phyloP scores from a whole-genome alignment of 352 stramenopile genomes.

The Phytophthora citricola region DNA sequence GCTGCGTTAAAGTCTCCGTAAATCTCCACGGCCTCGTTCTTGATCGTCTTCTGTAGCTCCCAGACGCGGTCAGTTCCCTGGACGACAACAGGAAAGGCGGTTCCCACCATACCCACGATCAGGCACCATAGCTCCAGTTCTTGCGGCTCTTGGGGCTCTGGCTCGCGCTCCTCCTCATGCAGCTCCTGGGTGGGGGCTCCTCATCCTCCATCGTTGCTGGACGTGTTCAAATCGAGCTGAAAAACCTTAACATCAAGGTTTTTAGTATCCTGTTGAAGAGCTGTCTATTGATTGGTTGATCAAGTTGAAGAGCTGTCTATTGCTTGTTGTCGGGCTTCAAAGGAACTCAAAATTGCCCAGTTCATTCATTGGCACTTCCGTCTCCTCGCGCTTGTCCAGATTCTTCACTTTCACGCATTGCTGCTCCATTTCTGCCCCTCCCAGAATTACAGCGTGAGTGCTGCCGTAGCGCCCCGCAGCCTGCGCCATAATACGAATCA shows the following conservation, averaged over 20 bases:
- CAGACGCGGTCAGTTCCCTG: conserved; percentile 27
- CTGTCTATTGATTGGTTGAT: too few relatives aligned
- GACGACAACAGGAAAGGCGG: conserved; percentile 30
- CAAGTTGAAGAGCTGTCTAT: too few relatives aligned
- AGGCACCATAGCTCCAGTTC: conserved; percentile 34
- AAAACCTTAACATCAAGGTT: conserved; percentile 7
- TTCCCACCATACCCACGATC: conserved; percentile 38
- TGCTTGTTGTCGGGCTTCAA: not conserved
- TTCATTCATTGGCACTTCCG: conserved; percentile 44
- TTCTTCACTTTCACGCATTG: conserved; percentile 83
- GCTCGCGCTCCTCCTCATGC: conserved; percentile 5
- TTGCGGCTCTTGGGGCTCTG: conserved; percentile 9
- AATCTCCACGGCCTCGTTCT: conserved; percentile 36
- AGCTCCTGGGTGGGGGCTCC: conserved; percentile 8
- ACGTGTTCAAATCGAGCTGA: conserved; percentile 13
- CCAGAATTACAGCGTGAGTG: conserved; percentile 77
- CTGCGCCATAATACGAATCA: conserved; percentile 28
- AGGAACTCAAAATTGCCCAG: conserved; percentile 43
- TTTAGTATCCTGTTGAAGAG: not conserved
- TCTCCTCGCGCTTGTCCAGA: conserved; percentile 61
- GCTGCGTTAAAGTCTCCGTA: conserved; percentile 34
- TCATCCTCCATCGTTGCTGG: conserved; percentile 9
- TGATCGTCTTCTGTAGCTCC: conserved; percentile 37
- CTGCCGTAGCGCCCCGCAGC: conserved; percentile 75
- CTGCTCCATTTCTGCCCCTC: conserved; percentile 69